A percentile compares a stretch with the other conserved stretches of the same genome.
phyloP scores from a whole-genome alignment of 805 yeast species.

The Yamadazyma sp. region DNA sequence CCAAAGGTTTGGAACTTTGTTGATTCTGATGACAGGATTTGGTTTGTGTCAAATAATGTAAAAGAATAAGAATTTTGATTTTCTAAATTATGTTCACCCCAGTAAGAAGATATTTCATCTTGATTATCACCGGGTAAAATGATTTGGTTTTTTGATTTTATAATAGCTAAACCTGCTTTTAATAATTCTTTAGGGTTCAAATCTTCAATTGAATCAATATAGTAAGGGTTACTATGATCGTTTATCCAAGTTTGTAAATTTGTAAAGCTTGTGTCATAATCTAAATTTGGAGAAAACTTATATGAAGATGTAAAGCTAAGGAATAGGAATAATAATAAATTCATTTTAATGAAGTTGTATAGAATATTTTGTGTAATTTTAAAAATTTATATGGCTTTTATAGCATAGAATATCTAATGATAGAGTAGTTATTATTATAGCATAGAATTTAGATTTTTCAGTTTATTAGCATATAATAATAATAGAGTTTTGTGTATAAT shows the following conservation, averaged over 20 bases:
- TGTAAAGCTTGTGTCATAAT: conserved; percentile 1
- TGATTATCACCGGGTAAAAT: conserved; percentile 6
- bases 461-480: too few species aligned
- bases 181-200: conserved; percentile 1
- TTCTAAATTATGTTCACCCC: conserved; percentile 1
- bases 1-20: conserved; percentile 4
- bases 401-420: too few species aligned
- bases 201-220: conserved; percentile 2
- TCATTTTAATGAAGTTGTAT: too few species aligned
- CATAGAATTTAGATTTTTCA: too few species aligned
- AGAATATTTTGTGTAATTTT: too few species aligned
- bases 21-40: background rate
- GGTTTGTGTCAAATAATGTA: conserved; percentile 1
- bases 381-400: too few species aligned
- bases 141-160: conserved; percentile 1
- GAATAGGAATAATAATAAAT: too few species aligned
- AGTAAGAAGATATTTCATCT: conserved; percentile 6
- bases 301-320: too few species aligned
- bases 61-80: conserved; percentile 2
- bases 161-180: conserved; percentile 3
- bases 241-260: conserved; percentile 5
- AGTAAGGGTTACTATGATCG: conserved; percentile 4
- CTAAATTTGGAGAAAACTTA: conserved; percentile 5
- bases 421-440: too few species aligned
- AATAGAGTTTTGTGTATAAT: too few species aligned